Conservation (phyloP, 495 filamentous ascomycete genomes). For the Aspergillus wentii region DNA sequence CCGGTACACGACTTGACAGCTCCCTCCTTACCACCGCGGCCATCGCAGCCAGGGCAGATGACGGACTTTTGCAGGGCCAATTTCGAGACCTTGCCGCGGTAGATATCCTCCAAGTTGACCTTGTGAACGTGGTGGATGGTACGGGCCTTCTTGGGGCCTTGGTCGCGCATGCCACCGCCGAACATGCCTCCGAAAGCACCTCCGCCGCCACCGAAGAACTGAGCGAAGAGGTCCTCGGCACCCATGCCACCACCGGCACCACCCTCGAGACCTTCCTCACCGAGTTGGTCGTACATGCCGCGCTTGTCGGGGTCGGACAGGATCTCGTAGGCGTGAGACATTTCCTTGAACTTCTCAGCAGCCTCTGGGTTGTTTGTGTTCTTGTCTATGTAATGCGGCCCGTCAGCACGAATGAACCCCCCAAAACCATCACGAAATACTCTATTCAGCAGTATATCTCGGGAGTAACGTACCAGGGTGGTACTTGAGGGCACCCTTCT, state of each 20-base stretch:
- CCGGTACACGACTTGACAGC: constrained; percentile 86
- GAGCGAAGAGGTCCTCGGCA: constrained; percentile 93
- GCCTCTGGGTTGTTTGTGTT: constrained; percentile 90
- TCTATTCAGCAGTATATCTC: not conserved
- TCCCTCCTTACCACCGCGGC: constrained; percentile 94
- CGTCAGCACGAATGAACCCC: too few species aligned
- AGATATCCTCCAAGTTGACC: constrained; percentile 95
- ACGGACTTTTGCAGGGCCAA: constrained; percentile 95
- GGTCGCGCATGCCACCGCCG: constrained; percentile 75
- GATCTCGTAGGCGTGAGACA: constrained; percentile 91
- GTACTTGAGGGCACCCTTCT: constrained; percentile 81
- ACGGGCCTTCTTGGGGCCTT: constrained; percentile 87
- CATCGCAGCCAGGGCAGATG: constrained; percentile 92
- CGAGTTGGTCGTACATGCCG: constrained; percentile 90
- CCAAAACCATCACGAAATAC: too few species aligned
- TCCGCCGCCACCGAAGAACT: constrained; percentile 93
- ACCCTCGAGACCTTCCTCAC: constrained; percentile 89
- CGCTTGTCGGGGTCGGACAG: constrained; percentile 91
- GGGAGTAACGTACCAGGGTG: constrained; percentile 67
- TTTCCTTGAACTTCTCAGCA: constrained; percentile 96
- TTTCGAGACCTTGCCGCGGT: constrained; percentile 96
- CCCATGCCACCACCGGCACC: constrained; percentile 85
- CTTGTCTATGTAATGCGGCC: constrained; percentile 62
- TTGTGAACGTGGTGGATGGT: constrained; percentile 98
- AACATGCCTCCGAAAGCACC: constrained; percentile 80